Base-by-base conservation (phyloP, 2,329 filamentous ascomycete species). In the Arthrobotrys conoides region DNA sequence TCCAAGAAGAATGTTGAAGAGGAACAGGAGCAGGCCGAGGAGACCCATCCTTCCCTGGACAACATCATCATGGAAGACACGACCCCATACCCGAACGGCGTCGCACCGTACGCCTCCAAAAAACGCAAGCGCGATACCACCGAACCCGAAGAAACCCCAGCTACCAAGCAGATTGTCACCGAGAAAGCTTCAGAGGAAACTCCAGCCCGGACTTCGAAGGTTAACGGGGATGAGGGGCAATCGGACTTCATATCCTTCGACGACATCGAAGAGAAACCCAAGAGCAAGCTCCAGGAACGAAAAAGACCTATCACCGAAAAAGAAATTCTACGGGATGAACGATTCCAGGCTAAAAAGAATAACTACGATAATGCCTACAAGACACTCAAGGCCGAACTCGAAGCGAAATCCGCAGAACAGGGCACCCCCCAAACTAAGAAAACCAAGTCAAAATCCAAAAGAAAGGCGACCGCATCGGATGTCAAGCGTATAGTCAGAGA, bases 231-330 rank as follows among this genome's bases (percentile, higher is more conserved):
- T 14, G 73, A 36, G 33, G 33, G 33, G 9, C 4, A 10, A 10
- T 36, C 33, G 4, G 33, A 77, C 44, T 77, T 77, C 36, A 77
- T 77, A 16, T 77, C 73, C 12, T 77, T 77, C 24, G 51, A 36
- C 5, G 73, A 77, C 49, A 9, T 71, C 16, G 51, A 55, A 20
- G 24, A 59, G 16, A 48, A 55, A 12, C 48, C 18, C 18, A 51
- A 51, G 16, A 70, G 61, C 30, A 76, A 77, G 27, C 27, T 44
- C 22, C 73, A 71, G 38, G 67, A 77, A 51, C 59, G 73, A 18
- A 77, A 77, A 46, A 77, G 48, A 27, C 73, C 73, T 12, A 67
- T 63, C 33, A 77, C 73, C 0, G 73, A 77, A 44, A 77, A 77
- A 61, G 73, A 77, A 24, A 77, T 77, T 14, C 16, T 44, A 33